Evolutionary conservation across 2,329 filamentous ascomycete species (phyloP).

Genomic region (Aspergillus quadrilineatus): DNA sequence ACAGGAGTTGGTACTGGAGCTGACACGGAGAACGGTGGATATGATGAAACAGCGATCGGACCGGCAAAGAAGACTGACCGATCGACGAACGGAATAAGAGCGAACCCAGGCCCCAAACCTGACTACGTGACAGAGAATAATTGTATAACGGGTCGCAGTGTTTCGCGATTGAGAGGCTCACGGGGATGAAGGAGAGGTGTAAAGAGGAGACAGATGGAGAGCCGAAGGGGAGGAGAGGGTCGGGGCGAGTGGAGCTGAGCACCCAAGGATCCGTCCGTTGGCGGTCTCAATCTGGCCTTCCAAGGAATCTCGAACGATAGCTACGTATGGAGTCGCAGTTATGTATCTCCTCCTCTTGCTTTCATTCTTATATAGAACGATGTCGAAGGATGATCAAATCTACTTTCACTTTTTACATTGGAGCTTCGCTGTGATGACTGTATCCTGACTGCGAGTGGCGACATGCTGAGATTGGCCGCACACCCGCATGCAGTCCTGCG

Average conservation of each 20-base stretch:
- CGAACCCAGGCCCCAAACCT: conserved; percentile 8
- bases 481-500: background rate
- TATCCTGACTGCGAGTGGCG: background rate
- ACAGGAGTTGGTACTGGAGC: background rate
- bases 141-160: conserved; percentile 10
- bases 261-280: conserved; percentile 13
- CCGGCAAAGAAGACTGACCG: conserved; percentile 11
- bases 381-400: background rate
- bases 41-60: conserved; percentile 13
- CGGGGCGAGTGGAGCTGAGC: conserved; percentile 12
- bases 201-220: conserved; percentile 4
- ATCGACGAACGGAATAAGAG: background rate
- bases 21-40: conserved; percentile 3
- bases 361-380: too few relatives aligned
- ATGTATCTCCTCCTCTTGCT: background rate
- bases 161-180: conserved; percentile 18
- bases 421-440: background rate
- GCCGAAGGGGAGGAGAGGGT: conserved; percentile 8
- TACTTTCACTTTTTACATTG: background rate
- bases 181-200: background rate
- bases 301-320: background rate
- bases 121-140: conserved; percentile 5
- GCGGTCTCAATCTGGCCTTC: background rate
- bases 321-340: too few relatives aligned
- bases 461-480: background rate